These are phyloP conservation scores for Wallacemonas rigidus DNA, from an alignment of 208 protist species.

Conservation along the genomic window DNA sequence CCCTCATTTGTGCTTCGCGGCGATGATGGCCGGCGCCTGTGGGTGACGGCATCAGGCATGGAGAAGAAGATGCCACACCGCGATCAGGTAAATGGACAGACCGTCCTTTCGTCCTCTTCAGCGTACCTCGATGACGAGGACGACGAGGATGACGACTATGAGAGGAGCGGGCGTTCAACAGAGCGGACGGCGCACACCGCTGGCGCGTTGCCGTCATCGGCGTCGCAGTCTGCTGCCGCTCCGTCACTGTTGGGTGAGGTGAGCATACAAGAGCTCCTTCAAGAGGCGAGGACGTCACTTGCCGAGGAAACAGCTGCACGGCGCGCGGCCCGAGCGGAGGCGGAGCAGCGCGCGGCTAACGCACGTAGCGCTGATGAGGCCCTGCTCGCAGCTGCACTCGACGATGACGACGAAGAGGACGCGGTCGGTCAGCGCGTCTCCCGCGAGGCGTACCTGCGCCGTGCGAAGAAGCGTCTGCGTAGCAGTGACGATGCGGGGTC, in stretches of 20 bases:
- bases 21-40: constrained; percentile 60
- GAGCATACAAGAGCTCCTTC: constrained; percentile 24
- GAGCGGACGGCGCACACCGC: not conserved
- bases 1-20: constrained; percentile 56
- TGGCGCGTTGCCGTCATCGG: not conserved
- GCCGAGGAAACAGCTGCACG: not conserved
- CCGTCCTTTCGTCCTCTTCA: not conserved
- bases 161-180: not conserved
- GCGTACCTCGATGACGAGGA: constrained; percentile 6
- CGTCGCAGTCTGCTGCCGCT: not conserved
- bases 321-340: not conserved
- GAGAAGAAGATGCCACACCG: not conserved
- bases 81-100: constrained; percentile 5
- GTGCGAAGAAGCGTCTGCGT: constrained; percentile 9
- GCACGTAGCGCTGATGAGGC: not conserved
- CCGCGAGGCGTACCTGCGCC: not conserved
- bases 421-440: not conserved
- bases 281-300: constrained; percentile 8
- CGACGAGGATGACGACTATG: constrained; percentile 6
- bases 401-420: not conserved
- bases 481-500: too few species aligned
- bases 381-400: constrained; percentile 7
- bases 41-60: constrained; percentile 50
- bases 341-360: not conserved
- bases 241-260: constrained; percentile 19